Evolutionary conservation across 2,329 filamentous ascomycete species (phyloP), one percentile per base, ranked within the genome.

Genomic region (Phoma sp.): DNA sequence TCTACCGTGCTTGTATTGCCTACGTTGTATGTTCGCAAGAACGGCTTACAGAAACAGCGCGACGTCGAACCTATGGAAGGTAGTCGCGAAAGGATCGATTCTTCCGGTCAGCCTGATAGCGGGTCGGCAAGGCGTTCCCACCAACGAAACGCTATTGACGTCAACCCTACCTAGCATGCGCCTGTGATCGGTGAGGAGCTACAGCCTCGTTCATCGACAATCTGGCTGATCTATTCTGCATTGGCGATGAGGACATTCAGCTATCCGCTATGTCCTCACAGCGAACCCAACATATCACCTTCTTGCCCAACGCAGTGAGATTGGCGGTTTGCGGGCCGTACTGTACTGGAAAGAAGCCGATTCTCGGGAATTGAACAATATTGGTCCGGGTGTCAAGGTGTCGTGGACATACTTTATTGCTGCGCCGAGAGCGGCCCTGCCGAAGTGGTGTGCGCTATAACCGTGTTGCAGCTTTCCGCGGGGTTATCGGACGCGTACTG

Each of bases 371-470:
- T 10, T 12, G 27, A 9, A 9, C 9, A 29, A 29, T 12, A 31
- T 31, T 13, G 29, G 29, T 31, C 29, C 6, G 29, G 27, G 4
- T 29, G 29, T 13, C 12, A 1, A 31, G 10, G 29, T 10, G 5
- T 31, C 4, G 43, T 41, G 13, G 38, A 31, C 41, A 38, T 43
- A 31, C 35, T 50, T 50, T 24, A 31, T 13, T 33, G 21, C 31
- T 40, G 10, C 32, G 52, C 41, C 52, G 51, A 55, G 52, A 19
- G 21, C 33, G 25, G 37, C 37, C 41, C 21, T 37, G 39, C 35
- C 31, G 46, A 55, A 19, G 33, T 45, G 29, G 4, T 35, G 49
- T 27, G 22, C 35, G 36, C 10, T 36, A 38, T 37, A 24, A 40
- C 38, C 33, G 40, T 44, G 21, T 46, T 45, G 40, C 46, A 45